Conservation (phyloP, 345 rosid genomes). For the Brassica juncea region DNA sequence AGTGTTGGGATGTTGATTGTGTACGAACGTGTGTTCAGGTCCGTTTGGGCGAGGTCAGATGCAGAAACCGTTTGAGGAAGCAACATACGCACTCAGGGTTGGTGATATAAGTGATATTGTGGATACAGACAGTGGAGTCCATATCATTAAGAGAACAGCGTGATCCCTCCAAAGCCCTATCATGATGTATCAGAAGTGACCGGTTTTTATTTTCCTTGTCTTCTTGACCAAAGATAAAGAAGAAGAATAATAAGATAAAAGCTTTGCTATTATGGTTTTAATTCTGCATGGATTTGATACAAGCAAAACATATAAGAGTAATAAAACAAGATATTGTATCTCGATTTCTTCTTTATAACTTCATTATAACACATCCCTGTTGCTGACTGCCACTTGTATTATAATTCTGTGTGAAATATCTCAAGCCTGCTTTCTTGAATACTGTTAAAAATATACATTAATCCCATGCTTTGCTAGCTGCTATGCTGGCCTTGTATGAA, state of each 20-base stretch:
- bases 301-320: not conserved
- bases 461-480: not conserved
- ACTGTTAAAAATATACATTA: not conserved
- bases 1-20: constrained; percentile 1
- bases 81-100: constrained; percentile 67
- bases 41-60: constrained; percentile 89
- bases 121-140: constrained; percentile 92
- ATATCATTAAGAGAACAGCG: constrained; percentile 85
- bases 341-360: constrained; percentile 7
- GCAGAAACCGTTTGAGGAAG: constrained; percentile 97
- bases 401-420: not conserved
- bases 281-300: constrained; percentile 30
- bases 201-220: constrained; percentile 3
- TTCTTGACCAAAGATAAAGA: constrained; percentile 9
- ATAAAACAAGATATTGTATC: constrained; percentile 14
- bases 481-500: no score
- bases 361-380: not conserved
- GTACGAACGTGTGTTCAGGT: constrained; percentile 46
- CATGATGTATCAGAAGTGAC: not conserved
- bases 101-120: constrained; percentile 93
- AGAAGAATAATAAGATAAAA: not conserved
- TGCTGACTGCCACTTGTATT: not conserved
- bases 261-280: constrained; percentile 18
- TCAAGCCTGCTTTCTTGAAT: not conserved
- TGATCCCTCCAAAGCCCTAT: constrained; percentile 13